phyloP scores from a whole-genome alignment of 768 basidiomycete genomes.

The Mycena leptocephala region DNA sequence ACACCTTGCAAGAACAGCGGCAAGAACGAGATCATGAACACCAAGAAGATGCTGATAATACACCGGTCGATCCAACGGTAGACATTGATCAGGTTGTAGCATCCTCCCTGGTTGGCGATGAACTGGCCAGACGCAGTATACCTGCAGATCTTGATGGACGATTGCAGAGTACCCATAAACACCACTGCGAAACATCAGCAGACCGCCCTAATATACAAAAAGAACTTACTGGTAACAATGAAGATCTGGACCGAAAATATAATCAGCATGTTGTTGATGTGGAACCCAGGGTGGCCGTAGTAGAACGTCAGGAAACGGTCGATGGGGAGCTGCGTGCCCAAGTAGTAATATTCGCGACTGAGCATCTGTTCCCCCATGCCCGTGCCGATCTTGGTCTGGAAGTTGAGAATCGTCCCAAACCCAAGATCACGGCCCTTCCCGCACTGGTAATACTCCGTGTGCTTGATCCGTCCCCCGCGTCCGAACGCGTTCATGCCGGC shows the following conservation, averaged over 20 bases:
- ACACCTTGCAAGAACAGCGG: constrained; percentile 96
- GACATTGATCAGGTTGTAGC: constrained; percentile 95
- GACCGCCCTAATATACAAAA: constrained; percentile 3
- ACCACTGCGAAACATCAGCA: constrained; percentile 75
- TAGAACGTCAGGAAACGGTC: constrained; percentile 99
- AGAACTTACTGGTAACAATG: constrained; percentile 86
- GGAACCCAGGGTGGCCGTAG: constrained; percentile 99
- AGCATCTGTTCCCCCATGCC: constrained; percentile 99
- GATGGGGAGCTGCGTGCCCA: constrained; percentile 97
- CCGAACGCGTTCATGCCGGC: constrained; percentile 99
- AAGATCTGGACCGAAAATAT: constrained; percentile 97
- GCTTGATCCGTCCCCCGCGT: constrained; percentile 97
- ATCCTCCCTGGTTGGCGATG: constrained; percentile 86
- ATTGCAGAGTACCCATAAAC: constrained; percentile 94
- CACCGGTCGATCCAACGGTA: constrained; percentile 96
- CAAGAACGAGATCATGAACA: constrained; percentile 97
- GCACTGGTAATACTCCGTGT: constrained; percentile 99
- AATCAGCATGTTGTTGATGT: constrained; percentile 99
- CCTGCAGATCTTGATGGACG: constrained; percentile 83
- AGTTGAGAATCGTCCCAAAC: constrained; percentile 98
- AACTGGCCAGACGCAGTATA: constrained; percentile 85
- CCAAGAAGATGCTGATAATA: constrained; percentile 98
- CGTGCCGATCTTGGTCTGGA: constrained; percentile 99
- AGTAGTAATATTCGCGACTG: constrained; percentile 98
- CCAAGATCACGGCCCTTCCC: constrained; percentile 99